Conservation (phyloP, 2,329 filamentous ascomycete species). For the Calonectria multiphialidica region DNA sequence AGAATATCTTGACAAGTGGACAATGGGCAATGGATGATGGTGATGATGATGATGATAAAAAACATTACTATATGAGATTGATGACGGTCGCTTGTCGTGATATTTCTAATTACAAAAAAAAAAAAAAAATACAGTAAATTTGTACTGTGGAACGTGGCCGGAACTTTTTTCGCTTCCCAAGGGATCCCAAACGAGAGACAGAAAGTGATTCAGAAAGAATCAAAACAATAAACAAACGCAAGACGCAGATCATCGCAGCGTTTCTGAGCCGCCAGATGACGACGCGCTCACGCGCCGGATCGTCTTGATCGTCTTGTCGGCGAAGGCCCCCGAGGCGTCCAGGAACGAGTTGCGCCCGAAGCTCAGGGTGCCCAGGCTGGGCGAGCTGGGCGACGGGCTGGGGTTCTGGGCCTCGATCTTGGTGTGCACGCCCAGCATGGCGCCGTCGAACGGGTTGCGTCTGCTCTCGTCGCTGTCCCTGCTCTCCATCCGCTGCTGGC, state of each 20-base stretch:
- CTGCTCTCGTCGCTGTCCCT: conserved; percentile 31
- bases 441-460: conserved; percentile 35
- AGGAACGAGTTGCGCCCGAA: conserved; percentile 42
- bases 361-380: conserved; percentile 40
- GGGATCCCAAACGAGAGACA: not conserved
- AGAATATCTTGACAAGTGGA: not conserved
- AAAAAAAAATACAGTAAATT: conserved; percentile 13
- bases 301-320: conserved; percentile 39
- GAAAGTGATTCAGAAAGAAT: not conserved
- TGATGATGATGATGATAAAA: not conserved
- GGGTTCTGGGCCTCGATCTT: conserved; percentile 43
- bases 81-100: conserved; percentile 35
- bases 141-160: conserved; percentile 13
- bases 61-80: conserved; percentile 39
- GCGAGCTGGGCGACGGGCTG: conserved; percentile 34
- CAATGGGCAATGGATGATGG: not conserved
- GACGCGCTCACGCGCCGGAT: conserved; percentile 43
- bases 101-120: conserved; percentile 29
- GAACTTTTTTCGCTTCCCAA: conserved; percentile 9
- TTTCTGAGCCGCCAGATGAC: conserved; percentile 32
- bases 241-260: conserved; percentile 15
- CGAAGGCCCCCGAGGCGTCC: conserved; percentile 32
- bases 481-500: conserved; percentile 31
- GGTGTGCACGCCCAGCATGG: conserved; percentile 40
- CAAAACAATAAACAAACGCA: not conserved